Conservation (phyloP, 805 yeast species). For the Zygosaccharomyces kombuchaensis region DNA sequence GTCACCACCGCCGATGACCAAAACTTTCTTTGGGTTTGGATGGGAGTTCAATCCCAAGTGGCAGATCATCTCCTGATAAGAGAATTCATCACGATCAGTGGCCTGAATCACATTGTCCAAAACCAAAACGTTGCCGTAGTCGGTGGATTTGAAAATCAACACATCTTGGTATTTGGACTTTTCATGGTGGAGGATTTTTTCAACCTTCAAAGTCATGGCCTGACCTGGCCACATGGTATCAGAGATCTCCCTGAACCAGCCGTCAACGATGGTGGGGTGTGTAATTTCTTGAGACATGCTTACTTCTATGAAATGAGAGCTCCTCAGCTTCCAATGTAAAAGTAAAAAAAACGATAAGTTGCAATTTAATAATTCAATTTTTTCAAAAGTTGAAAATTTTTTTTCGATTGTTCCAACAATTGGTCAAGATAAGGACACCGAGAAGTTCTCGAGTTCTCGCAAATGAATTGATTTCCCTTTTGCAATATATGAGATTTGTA, state of each 20-base stretch:
- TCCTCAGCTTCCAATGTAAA: neutral
- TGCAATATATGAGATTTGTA: too few relatives aligned
- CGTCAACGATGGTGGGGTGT: constrained; percentile 51
- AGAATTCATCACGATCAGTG: constrained; percentile 94
- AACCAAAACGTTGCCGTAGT: constrained; percentile 93
- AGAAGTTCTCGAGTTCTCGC: too few relatives aligned
- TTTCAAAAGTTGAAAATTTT: neutral
- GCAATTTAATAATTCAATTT: neutral
- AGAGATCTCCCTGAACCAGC: constrained; percentile 95
- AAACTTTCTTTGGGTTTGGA: constrained; percentile 88
- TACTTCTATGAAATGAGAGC: neutral
- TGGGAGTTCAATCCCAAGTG: constrained; percentile 91
- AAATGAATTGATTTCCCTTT: too few relatives aligned
- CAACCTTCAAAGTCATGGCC: constrained; percentile 88
- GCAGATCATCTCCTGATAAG: constrained; percentile 97
- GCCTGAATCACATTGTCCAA: constrained; percentile 94
- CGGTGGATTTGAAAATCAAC: constrained; percentile 84
- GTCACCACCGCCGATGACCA: constrained; percentile 98
- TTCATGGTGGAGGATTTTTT: constrained; percentile 78
- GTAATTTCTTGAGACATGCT: constrained; percentile 36
- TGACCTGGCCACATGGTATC: constrained; percentile 99
- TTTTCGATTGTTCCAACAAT: neutral
- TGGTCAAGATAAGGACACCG: too few relatives aligned
- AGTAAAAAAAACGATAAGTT: neutral
- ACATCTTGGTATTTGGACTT: constrained; percentile 91